Evolutionary conservation across 2,329 filamentous ascomycete species (phyloP).

Genomic region (Pseudodiploospora longispora): DNA sequence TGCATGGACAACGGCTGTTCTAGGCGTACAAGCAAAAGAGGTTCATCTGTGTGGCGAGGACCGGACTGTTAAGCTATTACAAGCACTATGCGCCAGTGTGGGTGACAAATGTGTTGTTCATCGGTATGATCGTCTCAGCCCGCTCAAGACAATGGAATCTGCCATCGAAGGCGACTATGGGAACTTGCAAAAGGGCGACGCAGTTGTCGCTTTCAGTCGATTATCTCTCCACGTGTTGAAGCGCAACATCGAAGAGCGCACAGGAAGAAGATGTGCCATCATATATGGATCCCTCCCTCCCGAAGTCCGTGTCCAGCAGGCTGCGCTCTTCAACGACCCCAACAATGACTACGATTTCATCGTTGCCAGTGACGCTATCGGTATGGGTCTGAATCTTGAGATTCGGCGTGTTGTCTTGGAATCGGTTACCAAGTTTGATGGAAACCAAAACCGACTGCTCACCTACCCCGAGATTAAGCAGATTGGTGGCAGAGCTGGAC

Average conservation of each 20-base stretch:
- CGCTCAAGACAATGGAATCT: constrained; percentile 55
- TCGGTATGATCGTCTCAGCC: constrained; percentile 74
- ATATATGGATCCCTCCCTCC: constrained; percentile 89
- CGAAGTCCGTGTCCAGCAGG: constrained; percentile 87
- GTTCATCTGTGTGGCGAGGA: constrained; percentile 91
- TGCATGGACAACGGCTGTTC: constrained; percentile 87
- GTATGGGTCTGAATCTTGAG: constrained; percentile 92
- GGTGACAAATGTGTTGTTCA: constrained; percentile 81
- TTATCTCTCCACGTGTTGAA: constrained; percentile 76
- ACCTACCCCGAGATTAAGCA: constrained; percentile 79
- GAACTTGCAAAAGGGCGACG: constrained; percentile 79
- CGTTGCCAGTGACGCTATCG: constrained; percentile 90
- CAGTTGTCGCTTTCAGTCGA: constrained; percentile 79
- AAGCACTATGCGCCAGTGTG: constrained; percentile 65
- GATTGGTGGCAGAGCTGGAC: constrained; percentile 85
- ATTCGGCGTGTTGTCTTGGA: constrained; percentile 90
- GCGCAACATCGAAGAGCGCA: constrained; percentile 63
- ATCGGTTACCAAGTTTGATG: constrained; percentile 64
- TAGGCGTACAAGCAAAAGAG: constrained; percentile 81
- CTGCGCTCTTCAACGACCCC: constrained; percentile 87
- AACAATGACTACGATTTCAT: constrained; percentile 93
- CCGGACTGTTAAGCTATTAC: constrained; percentile 69
- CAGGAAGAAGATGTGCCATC: constrained; percentile 75
- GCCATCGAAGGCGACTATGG: constrained; percentile 57
- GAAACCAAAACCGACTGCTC: constrained; percentile 47